These are phyloP conservation scores for Acer saccharum DNA, from an alignment of 345 rosid species.

Conservation along the genomic window DNA sequence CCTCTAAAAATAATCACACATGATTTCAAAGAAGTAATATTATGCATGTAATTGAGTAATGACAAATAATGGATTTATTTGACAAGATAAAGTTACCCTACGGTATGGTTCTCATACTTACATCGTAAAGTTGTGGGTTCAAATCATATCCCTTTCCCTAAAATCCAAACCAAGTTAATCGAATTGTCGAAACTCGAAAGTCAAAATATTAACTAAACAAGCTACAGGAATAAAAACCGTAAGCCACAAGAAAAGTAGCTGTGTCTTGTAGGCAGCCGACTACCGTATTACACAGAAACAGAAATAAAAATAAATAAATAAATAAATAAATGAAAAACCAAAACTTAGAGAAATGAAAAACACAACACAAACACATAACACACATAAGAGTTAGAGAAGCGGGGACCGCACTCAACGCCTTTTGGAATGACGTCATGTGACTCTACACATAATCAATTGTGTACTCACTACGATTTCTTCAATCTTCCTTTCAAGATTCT, in stretches of 20 bases:
- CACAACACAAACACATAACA: background rate
- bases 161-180: too few species aligned
- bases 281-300: background rate
- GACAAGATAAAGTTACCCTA: too few species aligned
- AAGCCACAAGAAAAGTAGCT: conserved; percentile 16
- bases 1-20: too few species aligned
- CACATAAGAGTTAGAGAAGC: conserved; percentile 17
- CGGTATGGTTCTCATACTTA: too few species aligned
- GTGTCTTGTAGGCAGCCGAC: conserved; percentile 2
- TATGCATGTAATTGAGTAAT: too few species aligned
- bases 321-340: background rate
- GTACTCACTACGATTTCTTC: conserved; percentile 34
- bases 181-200: background rate
- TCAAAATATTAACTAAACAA: conserved; percentile 22
- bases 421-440: conserved; percentile 44
- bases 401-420: conserved; percentile 55
- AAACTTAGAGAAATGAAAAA: background rate
- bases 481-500: background rate
- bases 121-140: too few species aligned
- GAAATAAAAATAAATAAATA: too few species aligned
- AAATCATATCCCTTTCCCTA: too few species aligned
- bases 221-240: conserved; percentile 7
- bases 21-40: too few species aligned
- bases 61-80: too few species aligned
- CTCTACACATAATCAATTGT: conserved; percentile 20